Conservation (phyloP, 2,329 filamentous ascomycete species). For the Stagonosporopsis chrysanthemi region DNA sequence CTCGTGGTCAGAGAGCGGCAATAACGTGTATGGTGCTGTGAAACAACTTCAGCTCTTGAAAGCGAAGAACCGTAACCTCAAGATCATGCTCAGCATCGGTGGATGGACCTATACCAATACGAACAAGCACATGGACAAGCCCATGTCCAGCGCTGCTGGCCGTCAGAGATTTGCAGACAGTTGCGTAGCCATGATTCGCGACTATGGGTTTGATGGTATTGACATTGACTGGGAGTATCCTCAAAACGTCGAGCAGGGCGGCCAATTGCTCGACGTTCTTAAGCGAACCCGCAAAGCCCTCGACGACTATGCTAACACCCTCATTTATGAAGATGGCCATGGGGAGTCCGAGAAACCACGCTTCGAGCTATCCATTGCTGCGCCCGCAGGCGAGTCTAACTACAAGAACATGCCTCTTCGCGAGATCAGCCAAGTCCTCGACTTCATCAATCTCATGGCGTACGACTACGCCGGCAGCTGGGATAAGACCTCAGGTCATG, state of each 20-base stretch:
- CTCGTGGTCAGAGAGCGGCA: conserved; percentile 70
- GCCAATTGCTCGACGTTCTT: conserved; percentile 52
- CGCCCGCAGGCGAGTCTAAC: conserved; percentile 54
- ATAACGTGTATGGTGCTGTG: conserved; percentile 77
- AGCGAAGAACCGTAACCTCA: conserved; percentile 76
- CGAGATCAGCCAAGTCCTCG: conserved; percentile 53
- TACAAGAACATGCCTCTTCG: conserved; percentile 52
- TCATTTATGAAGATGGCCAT: conserved; percentile 30
- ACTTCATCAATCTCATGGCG: conserved; percentile 61
- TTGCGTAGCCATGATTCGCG: conserved; percentile 77
- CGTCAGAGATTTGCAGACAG: conserved; percentile 72
- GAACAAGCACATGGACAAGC: conserved; percentile 72
- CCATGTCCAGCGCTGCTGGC: conserved; percentile 68
- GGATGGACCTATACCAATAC: conserved; percentile 75
- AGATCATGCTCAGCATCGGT: conserved; percentile 82
- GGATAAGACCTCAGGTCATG: conserved; percentile 76
- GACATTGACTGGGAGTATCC: conserved; percentile 61
- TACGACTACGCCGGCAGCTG: conserved; percentile 76
- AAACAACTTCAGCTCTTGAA: conserved; percentile 81
- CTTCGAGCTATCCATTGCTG: conserved; percentile 56
- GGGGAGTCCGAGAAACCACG: conserved; percentile 42
- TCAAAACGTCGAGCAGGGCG: conserved; percentile 49
- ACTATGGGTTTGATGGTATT: conserved; percentile 72
- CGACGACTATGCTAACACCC: conserved; percentile 49
- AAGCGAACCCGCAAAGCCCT: conserved; percentile 49